phyloP scores from a whole-genome alignment of 2,329 filamentous ascomycete species.

The Trichoderma sp. region DNA sequence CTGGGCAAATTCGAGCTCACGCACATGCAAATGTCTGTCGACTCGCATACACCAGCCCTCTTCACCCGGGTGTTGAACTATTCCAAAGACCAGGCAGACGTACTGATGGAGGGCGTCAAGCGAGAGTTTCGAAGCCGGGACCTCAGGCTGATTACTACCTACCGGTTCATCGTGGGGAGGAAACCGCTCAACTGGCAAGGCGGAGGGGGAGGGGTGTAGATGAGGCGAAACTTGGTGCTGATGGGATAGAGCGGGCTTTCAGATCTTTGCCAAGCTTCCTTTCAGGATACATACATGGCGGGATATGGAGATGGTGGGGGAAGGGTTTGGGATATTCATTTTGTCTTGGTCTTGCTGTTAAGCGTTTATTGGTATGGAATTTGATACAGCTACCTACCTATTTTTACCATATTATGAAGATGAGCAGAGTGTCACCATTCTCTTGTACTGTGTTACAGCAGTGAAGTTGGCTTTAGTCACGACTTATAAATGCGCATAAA shows the following conservation, averaged over 20 bases:
- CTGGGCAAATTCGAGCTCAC: conserved; percentile 36
- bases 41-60: conserved; percentile 40
- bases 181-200: conserved; percentile 20
- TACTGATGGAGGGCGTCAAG: conserved; percentile 43
- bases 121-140: conserved; percentile 36
- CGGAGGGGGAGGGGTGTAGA: not conserved
- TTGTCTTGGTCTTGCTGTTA: not conserved
- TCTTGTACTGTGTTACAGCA: not conserved
- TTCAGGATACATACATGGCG: not conserved
- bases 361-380: not conserved
- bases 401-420: not conserved
- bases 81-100: conserved; percentile 39
- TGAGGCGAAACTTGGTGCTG: not conserved
- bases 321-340: not conserved
- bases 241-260: not conserved
- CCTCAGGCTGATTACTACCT: conserved; percentile 34
- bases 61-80: conserved; percentile 39
- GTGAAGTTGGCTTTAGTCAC: not conserved
- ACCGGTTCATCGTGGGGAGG: conserved; percentile 35
- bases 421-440: not conserved
- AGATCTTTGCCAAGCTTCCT: not conserved
- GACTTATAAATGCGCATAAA: not conserved
- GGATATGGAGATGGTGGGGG: not conserved
- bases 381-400: not conserved
- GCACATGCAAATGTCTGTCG: conserved; percentile 44